Conservation (phyloP, 2,329 filamentous ascomycete species). For the Dactylella cylindrospora region DNA sequence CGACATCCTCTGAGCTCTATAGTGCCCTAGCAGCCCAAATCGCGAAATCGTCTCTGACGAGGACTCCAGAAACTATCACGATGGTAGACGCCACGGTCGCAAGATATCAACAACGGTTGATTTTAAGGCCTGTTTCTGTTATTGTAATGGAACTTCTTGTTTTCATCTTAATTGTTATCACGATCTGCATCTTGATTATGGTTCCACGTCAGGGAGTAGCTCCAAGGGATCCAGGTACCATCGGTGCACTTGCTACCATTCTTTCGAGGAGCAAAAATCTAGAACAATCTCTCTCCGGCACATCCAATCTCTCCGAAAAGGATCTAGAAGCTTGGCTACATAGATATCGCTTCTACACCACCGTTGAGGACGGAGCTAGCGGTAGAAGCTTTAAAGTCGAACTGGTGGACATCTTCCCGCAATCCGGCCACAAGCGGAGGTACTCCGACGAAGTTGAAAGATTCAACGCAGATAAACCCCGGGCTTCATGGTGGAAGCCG, state of each 20-base stretch:
- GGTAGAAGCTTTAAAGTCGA: conserved; percentile 36
- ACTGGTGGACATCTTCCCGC: conserved; percentile 11
- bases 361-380: conserved; percentile 4
- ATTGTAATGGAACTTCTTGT: conserved; percentile 41
- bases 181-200: conserved; percentile 10
- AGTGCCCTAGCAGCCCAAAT: conserved; percentile 29
- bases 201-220: conserved; percentile 29
- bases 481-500: conserved; percentile 35
- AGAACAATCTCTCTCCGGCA: conserved; percentile 33
- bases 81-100: conserved; percentile 11
- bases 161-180: conserved; percentile 22
- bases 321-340: conserved; percentile 29
- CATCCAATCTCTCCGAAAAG: conserved; percentile 29
- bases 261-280: conserved; percentile 24
- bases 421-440: conserved; percentile 1
- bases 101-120: conserved; percentile 29
- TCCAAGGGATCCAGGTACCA: conserved; percentile 30
- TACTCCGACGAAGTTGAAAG: conserved; percentile 12
- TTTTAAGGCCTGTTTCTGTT: conserved; percentile 37
- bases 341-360: conserved; percentile 29
- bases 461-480: background rate
- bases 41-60: conserved; percentile 3
- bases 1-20: conserved; percentile 19
- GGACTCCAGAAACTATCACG: background rate
- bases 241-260: conserved; percentile 42